These are phyloP conservation scores for Akanthomyces muscarius DNA, from an alignment of 2,329 filamentous ascomycete genomes.

Conservation along the genomic window DNA sequence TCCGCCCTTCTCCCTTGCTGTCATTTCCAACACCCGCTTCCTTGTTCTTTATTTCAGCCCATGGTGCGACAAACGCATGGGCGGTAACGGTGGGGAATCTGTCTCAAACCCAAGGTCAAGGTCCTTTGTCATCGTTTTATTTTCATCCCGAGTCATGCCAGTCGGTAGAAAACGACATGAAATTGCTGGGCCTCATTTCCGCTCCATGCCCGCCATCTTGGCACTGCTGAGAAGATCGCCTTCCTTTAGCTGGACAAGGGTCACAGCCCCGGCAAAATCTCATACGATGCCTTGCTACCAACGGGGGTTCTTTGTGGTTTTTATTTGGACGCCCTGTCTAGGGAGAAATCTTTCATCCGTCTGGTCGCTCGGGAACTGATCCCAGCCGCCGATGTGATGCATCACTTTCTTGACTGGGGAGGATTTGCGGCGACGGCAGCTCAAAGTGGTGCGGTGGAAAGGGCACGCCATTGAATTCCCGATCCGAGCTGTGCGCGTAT, in stretches of 20 bases:
- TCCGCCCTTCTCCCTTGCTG: not conserved
- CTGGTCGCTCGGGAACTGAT: constrained; percentile 28
- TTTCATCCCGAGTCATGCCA: constrained; percentile 11
- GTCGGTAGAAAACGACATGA: not conserved
- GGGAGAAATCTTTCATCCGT: constrained; percentile 14
- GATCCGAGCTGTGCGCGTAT: constrained; percentile 43
- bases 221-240: not conserved
- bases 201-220: not conserved
- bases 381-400: constrained; percentile 27
- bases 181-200: not conserved
- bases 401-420: constrained; percentile 28
- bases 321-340: not conserved
- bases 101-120: constrained; percentile 9
- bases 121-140: constrained; percentile 8
- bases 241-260: constrained; percentile 4
- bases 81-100: constrained; percentile 12
- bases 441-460: constrained; percentile 45
- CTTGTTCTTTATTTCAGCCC: not conserved
- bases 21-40: constrained; percentile 1
- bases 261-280: not conserved
- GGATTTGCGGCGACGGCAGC: constrained; percentile 45
- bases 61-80: constrained; percentile 12
- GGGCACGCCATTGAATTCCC: constrained; percentile 42
- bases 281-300: not conserved
- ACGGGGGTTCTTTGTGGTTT: not conserved